Evolutionary conservation across 225 moss, liverwort and hornwort species (phyloP), one percentile per base, ranked within the genome.

Genomic region (Anthoceros angustus): DNA sequence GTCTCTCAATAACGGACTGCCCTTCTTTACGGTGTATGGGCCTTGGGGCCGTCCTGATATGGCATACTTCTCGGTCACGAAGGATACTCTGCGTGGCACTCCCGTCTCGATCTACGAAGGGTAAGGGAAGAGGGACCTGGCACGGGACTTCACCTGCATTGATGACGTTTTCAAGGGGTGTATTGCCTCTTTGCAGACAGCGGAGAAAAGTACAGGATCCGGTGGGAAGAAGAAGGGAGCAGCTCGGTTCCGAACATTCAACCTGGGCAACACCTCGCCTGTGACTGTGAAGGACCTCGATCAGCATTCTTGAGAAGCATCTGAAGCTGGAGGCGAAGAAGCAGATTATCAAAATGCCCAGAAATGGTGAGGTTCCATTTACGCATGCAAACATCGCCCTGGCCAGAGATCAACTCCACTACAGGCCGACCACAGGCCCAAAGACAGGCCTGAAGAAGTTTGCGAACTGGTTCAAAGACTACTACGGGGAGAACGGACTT

Each of bases 231-330:
- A 8, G 4, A n/a, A 15, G 14, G 55, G 55, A 18, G 55, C n/a
- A 7, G 55, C 8, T 7, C 55, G 14, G n/a, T 55, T 55, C 14
- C 55, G 55, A 18, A 55, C 18, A 18, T 55, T 55, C 14, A 55
- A 55, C 55, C 23, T 55, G 55, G 55, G 55, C n/a, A 55, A 55
- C 55, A 55, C 55, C 8, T 18, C 55, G 18, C 55, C 18, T 7
- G 55, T 55, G 14, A 55, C 55, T 15, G 55, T 55, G 5, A 55
- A 55, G 55, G n/a, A 9, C 55, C 55, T 55, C 5, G 55, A 32
- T 55, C 55, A 55, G 15, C 23, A n/a, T 55, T 55, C 18, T 55
- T 55, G 55, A 55, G n/a, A 55, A 55, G 55, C n/a, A 55, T n/a
- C 55, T 55, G 5, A 55, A 55, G 14, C 0, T 15, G 55, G 55